Percentiles rank a stretch among this genome's conserved stretches.
Conservation (phyloP, 805 yeast species). For the Kodamaea restingae region DNA sequence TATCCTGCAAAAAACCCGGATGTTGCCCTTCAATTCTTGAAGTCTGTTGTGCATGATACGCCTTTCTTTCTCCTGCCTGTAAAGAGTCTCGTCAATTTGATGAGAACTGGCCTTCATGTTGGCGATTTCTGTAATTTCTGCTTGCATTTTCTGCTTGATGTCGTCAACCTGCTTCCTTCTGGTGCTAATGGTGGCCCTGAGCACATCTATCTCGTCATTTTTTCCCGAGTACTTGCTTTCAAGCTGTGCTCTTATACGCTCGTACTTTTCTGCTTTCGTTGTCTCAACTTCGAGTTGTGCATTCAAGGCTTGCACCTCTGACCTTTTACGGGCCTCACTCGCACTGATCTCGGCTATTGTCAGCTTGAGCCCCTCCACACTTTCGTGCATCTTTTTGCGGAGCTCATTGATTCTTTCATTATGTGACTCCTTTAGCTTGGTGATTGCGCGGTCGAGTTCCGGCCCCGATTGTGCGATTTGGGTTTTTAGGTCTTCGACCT, state of each 20-base stretch:
- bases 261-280: background rate
- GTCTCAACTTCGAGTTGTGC: background rate
- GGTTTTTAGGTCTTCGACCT: background rate
- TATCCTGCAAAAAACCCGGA: conserved; percentile 84
- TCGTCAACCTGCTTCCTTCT: conserved; percentile 10
- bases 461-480: conserved; percentile 11
- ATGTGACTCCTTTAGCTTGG: conserved; percentile 23
- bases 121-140: conserved; percentile 1
- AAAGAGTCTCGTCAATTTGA: conserved; percentile 17
- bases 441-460: conserved; percentile 21
- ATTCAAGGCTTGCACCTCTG: conserved; percentile 10
- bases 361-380: conserved; percentile 10
- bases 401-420: conserved; percentile 16
- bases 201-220: conserved; percentile 14
- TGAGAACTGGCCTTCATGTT: conserved; percentile 16
- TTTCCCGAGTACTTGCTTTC: conserved; percentile 10
- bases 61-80: conserved; percentile 52
- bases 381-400: conserved; percentile 15
- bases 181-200: conserved; percentile 12
- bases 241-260: conserved; percentile 1
- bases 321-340: conserved; percentile 4
- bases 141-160: conserved; percentile 5
- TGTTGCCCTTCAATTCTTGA: conserved; percentile 88
- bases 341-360: conserved; percentile 11
- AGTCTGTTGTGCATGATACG: conserved; percentile 65